Percentiles rank a stretch among this genome's conserved stretches.
Conservation (phyloP, 768 basidiomycete species). For the Lentinula guzmanii region DNA sequence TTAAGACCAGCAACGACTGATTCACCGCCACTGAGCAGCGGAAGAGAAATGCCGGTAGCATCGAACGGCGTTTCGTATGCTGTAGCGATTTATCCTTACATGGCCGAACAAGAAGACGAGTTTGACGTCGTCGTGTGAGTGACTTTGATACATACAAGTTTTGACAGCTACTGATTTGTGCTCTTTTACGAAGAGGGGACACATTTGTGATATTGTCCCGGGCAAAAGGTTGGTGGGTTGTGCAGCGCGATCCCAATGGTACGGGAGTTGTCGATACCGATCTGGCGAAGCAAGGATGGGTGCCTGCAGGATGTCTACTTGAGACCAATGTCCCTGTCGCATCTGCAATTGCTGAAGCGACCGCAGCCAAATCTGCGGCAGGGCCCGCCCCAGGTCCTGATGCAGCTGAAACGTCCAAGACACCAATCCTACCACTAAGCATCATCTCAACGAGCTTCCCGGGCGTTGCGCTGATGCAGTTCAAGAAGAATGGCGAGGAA, state of each 20-base stretch:
- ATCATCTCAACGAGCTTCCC: slow-evolving; percentile 98
- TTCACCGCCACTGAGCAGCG: slow-evolving; percentile 5
- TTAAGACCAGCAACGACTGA: neutral
- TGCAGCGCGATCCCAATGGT: slow-evolving; percentile 89
- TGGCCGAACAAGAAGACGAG: slow-evolving; percentile 98
- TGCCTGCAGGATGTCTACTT: slow-evolving; percentile 93
- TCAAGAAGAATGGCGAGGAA: slow-evolving; percentile 88
- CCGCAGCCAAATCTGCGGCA: slow-evolving; percentile 44
- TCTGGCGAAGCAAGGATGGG: slow-evolving; percentile 87
- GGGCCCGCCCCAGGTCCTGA: slow-evolving; percentile 28
- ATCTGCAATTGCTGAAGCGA: slow-evolving; percentile 79
- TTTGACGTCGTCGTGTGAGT: slow-evolving; percentile 95
- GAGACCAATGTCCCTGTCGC: slow-evolving; percentile 92
- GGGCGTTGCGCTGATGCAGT: slow-evolving; percentile 94
- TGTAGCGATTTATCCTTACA: slow-evolving; percentile 97
- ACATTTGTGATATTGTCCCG: slow-evolving; percentile 91
- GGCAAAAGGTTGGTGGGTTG: slow-evolving; percentile 99
- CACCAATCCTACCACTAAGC: slow-evolving; percentile 82
- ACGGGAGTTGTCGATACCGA: slow-evolving; percentile 75
- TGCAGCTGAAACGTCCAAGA: slow-evolving; percentile 38
- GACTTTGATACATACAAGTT: neutral
- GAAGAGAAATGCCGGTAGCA: slow-evolving; percentile 35
- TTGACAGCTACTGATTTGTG: neutral
- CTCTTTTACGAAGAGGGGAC: slow-evolving; percentile 57
- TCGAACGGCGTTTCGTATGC: slow-evolving; percentile 80